Conservation (phyloP, 2,329 filamentous ascomycete species). For the Lecanosticta acicola region DNA sequence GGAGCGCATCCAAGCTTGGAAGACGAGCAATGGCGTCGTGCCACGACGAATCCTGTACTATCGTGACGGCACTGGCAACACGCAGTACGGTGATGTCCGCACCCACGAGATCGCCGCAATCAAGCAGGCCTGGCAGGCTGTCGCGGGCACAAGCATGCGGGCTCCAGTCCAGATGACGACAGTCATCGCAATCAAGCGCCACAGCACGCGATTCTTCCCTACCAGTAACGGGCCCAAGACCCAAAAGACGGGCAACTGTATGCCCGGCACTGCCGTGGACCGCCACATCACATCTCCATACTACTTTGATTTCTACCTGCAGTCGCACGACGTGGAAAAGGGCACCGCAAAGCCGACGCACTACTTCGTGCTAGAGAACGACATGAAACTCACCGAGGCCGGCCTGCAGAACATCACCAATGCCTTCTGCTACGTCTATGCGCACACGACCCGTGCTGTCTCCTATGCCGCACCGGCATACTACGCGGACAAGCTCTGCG, state of each 20-base stretch:
- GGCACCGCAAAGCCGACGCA: conserved; percentile 32
- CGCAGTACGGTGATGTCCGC: conserved; percentile 37
- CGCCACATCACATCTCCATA: conserved; percentile 24
- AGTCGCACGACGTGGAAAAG: conserved; percentile 29
- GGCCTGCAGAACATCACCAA: conserved; percentile 26
- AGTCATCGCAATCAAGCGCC: conserved; percentile 38
- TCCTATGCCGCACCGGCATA: conserved; percentile 37
- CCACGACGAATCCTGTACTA: conserved; percentile 19
- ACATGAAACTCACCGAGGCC: conserved; percentile 18
- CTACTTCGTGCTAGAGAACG: conserved; percentile 33
- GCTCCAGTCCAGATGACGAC: no score
- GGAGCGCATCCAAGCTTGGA: conserved; percentile 24
- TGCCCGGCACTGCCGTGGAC: conserved; percentile 32
- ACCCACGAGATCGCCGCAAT: conserved; percentile 29
- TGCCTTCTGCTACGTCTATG: conserved; percentile 33
- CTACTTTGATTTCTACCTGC: conserved; percentile 35
- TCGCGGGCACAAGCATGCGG: no score
- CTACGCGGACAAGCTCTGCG: conserved; percentile 38
- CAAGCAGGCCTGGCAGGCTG: no score
- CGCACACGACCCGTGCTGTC: conserved; percentile 28
- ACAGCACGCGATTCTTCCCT: conserved; percentile 39
- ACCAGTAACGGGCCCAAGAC: conserved; percentile 43
- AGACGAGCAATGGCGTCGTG: conserved; percentile 2
- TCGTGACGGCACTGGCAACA: conserved; percentile 10
- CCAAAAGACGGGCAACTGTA: conserved; percentile 52